These are phyloP conservation scores for Omphalotus guepiniiformis DNA, from an alignment of 768 basidiomycete genomes.

Conservation along the genomic window DNA sequence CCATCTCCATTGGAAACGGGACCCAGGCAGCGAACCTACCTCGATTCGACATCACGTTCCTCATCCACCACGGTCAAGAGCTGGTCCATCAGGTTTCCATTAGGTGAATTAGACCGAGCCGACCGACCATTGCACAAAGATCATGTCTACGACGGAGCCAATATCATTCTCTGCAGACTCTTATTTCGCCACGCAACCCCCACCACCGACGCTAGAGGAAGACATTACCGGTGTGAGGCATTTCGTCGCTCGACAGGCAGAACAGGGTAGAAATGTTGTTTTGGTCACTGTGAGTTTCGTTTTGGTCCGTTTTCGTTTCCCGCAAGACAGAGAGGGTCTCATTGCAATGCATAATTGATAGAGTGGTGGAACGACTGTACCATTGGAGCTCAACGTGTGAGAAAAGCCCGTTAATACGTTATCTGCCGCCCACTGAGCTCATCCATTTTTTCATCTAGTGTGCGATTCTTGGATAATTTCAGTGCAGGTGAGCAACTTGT, in stretches of 20 bases:
- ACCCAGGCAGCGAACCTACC: no score
- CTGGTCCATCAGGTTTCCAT: no score
- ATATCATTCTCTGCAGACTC: constrained; percentile 76
- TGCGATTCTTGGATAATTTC: constrained; percentile 98
- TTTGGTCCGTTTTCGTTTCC: no score
- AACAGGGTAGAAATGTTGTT: constrained; percentile 71
- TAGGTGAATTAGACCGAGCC: no score
- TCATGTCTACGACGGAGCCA: constrained; percentile 25
- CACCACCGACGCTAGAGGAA: constrained; percentile 67
- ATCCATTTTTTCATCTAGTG: constrained; percentile 46
- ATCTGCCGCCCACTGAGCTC: constrained; percentile 8
- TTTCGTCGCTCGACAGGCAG: constrained; percentile 68
- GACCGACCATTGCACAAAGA: no score
- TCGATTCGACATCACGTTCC: no score
- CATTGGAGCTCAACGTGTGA: constrained; percentile 98
- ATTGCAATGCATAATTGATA: constrained; percentile 25
- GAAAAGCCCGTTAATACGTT: constrained; percentile 26
- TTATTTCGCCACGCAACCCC: constrained; percentile 86
- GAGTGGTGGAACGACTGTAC: constrained; percentile 99
- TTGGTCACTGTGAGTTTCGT: constrained; percentile 79
- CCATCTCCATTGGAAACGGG: no score
- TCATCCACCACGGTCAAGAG: no score
- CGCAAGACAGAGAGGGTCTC: not conserved
- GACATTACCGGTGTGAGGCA: constrained; percentile 59
- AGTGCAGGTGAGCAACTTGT: constrained; percentile 70